These are phyloP conservation scores for Polyporus arcularius DNA, from an alignment of 768 basidiomycete species.

Conservation along the genomic window DNA sequence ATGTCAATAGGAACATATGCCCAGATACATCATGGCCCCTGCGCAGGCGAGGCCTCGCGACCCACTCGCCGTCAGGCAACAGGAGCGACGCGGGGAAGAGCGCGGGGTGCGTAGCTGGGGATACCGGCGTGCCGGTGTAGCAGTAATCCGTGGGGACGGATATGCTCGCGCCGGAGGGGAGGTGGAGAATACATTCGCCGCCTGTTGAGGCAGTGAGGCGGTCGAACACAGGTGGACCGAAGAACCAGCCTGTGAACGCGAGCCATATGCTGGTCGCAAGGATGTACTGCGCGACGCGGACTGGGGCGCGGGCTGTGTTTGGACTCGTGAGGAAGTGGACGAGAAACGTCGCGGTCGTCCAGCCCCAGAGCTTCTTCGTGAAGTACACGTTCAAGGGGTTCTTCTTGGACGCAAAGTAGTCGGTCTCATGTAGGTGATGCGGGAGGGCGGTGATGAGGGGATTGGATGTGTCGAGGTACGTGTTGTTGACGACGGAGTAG, in stretches of 20 bases:
- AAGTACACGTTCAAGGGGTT: slow-evolving; percentile 84
- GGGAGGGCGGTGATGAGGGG: slow-evolving; percentile 68
- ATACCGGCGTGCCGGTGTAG: slow-evolving; percentile 48
- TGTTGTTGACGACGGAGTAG: slow-evolving; percentile 62
- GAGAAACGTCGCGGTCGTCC: slow-evolving; percentile 76
- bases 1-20: slow-evolving; percentile 86
- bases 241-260: slow-evolving; percentile 83
- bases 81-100: slow-evolving; percentile 52
- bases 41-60: slow-evolving; percentile 58
- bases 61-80: slow-evolving; percentile 46
- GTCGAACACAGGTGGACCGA: slow-evolving; percentile 76
- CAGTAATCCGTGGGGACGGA: slow-evolving; percentile 62
- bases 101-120: slow-evolving; percentile 60
- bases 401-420: slow-evolving; percentile 80
- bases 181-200: slow-evolving; percentile 70
- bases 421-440: slow-evolving; percentile 59
- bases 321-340: slow-evolving; percentile 61
- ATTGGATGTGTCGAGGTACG: slow-evolving; percentile 86
- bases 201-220: slow-evolving; percentile 67
- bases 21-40: slow-evolving; percentile 93
- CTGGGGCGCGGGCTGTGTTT: slow-evolving; percentile 38
- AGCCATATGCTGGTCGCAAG: slow-evolving; percentile 69
- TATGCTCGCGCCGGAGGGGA: slow-evolving; percentile 58
- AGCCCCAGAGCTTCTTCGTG: slow-evolving; percentile 90
- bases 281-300: slow-evolving; percentile 54